These are phyloP conservation scores for Mycena filopes DNA, from an alignment of 768 basidiomycete species.

Conservation along the genomic window DNA sequence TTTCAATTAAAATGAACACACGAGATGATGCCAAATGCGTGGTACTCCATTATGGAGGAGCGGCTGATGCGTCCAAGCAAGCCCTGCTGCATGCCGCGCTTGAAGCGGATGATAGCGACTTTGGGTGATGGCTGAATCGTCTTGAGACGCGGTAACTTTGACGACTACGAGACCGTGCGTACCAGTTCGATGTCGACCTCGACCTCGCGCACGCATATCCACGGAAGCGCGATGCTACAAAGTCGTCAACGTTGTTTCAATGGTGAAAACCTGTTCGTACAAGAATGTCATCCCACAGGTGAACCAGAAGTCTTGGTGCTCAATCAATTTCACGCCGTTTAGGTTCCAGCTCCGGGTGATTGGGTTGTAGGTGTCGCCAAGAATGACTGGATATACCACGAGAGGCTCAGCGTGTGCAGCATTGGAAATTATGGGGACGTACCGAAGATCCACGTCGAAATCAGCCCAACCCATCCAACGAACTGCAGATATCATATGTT, in stretches of 20 bases:
- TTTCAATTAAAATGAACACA: conserved; percentile 38
- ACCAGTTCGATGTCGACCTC: conserved; percentile 81
- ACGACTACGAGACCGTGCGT: conserved; percentile 41
- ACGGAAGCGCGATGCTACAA: conserved; percentile 74
- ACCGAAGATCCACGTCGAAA: conserved; percentile 56
- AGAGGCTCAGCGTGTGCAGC: too few relatives aligned
- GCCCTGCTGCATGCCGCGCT: conserved; percentile 88
- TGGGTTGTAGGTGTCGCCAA: conserved; percentile 71
- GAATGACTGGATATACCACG: too few relatives aligned
- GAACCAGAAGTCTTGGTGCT: conserved; percentile 84
- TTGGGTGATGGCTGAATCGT: conserved; percentile 74
- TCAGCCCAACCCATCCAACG: conserved; percentile 76
- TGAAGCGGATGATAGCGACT: conserved; percentile 81
- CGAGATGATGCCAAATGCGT: conserved; percentile 85
- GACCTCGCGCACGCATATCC: conserved; percentile 81
- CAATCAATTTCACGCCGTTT: conserved; percentile 62
- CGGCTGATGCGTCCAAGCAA: conserved; percentile 80
- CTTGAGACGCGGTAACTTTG: conserved; percentile 15
- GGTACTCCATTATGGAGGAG: conserved; percentile 81
- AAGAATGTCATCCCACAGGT: conserved; percentile 77
- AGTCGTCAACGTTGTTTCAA: conserved; percentile 9
- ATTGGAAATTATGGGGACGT: too few relatives aligned
- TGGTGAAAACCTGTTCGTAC: conserved; percentile 49
- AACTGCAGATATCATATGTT: conserved; percentile 45
- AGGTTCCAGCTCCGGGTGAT: conserved; percentile 66